phyloP scores from a whole-genome alignment of 2,329 filamentous ascomycete species.

The Aspergillus vadensis region DNA sequence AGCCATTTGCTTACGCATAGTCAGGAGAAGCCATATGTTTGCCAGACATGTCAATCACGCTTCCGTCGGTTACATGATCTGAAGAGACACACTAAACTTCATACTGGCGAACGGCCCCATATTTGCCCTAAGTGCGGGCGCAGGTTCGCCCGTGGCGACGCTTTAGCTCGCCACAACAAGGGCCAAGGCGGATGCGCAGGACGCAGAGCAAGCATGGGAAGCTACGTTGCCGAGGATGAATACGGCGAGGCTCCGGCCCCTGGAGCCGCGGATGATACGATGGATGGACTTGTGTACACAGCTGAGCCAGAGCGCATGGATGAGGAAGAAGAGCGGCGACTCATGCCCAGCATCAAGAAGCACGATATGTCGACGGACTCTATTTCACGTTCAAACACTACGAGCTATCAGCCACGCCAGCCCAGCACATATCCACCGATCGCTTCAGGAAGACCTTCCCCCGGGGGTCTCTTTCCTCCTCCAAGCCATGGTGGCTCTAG shows the following conservation, averaged over 20 bases:
- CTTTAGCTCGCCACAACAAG: slow-evolving; percentile 90
- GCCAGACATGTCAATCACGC: slow-evolving; percentile 86
- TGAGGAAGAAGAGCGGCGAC: slow-evolving; percentile 51
- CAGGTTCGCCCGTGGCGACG: slow-evolving; percentile 93
- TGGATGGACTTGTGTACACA: slow-evolving; percentile 64
- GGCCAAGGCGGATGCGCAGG: slow-evolving; percentile 94
- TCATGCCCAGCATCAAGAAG: slow-evolving; percentile 72
- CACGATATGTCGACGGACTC: slow-evolving; percentile 62
- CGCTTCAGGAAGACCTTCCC: slow-evolving; percentile 53
- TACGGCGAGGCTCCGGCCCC: slow-evolving; percentile 50
- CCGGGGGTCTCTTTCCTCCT: slow-evolving; percentile 63
- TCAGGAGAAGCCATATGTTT: slow-evolving; percentile 96
- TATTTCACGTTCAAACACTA: slow-evolving; percentile 44
- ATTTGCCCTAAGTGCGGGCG: slow-evolving; percentile 93
- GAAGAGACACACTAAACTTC: slow-evolving; percentile 93
- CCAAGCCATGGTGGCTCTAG: slow-evolving; percentile 59
- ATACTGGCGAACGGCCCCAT: slow-evolving; percentile 94
- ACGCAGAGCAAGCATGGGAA: slow-evolving; percentile 79
- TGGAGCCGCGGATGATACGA: slow-evolving; percentile 56
- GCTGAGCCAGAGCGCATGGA: slow-evolving; percentile 53
- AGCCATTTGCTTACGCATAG: slow-evolving; percentile 96
- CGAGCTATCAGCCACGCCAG: slow-evolving; percentile 64
- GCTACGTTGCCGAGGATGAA: slow-evolving; percentile 79
- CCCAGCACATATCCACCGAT: slow-evolving; percentile 77
- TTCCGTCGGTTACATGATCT: slow-evolving; percentile 92